Percentiles rank a stretch among this genome's conserved stretches.
Evolutionary conservation across 1,139 yeast genomes (phyloP).

Genomic region (Sugiyamaella xylanicola): DNA sequence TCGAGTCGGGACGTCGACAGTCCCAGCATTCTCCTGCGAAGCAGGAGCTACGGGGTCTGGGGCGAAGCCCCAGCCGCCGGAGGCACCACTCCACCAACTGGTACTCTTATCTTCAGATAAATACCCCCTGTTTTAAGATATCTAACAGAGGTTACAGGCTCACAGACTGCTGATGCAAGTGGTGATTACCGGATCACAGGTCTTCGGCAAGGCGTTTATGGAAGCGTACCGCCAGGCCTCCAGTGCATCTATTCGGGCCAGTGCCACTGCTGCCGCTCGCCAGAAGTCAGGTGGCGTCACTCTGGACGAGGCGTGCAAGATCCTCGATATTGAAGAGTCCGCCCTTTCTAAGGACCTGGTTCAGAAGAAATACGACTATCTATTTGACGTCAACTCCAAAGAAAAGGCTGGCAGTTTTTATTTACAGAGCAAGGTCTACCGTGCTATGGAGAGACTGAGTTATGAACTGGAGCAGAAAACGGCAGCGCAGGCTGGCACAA

Average conservation of each 20-base stretch:
- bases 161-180: slow-evolving; percentile 89
- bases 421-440: slow-evolving; percentile 84
- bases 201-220: slow-evolving; percentile 93
- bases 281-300: slow-evolving; percentile 77
- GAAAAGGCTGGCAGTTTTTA: slow-evolving; percentile 95
- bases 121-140: too few species aligned
- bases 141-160: slow-evolving; percentile 62
- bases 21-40: neutral
- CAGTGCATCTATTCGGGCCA: slow-evolving; percentile 71
- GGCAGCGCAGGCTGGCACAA: slow-evolving; percentile 19
- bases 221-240: slow-evolving; percentile 98
- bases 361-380: slow-evolving; percentile 74
- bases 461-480: slow-evolving; percentile 48
- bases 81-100: slow-evolving; percentile 1
- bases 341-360: slow-evolving; percentile 61
- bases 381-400: slow-evolving; percentile 85
- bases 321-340: slow-evolving; percentile 69
- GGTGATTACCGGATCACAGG: slow-evolving; percentile 90
- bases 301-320: slow-evolving; percentile 88
- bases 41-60: slow-evolving; percentile 1
- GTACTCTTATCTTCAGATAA: too few species aligned
- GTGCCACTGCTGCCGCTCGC: slow-evolving; percentile 60
- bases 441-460: slow-evolving; percentile 71
- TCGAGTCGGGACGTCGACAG: neutral
- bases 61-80: slow-evolving; percentile 1